Evolutionary conservation across 2,329 filamentous ascomycete genomes (phyloP).

Genomic region (Capronia americana): DNA sequence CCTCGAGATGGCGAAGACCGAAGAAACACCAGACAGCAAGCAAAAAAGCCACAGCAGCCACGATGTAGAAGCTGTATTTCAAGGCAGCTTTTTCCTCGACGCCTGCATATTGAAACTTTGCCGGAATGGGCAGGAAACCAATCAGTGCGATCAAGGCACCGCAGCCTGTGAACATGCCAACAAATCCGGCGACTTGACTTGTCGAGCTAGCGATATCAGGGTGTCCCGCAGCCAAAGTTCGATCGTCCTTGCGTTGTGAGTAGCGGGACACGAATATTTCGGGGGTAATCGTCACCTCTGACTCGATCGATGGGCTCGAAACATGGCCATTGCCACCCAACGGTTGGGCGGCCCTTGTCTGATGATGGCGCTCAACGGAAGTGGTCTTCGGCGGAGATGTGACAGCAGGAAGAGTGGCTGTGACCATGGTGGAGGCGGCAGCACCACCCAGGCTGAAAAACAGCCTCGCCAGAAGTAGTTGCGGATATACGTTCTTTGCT

Average conservation of each 20-base stretch:
- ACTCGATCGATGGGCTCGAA: conserved; percentile 60
- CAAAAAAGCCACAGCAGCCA: conserved; percentile 72
- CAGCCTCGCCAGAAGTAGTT: conserved; percentile 81
- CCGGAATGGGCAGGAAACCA: conserved; percentile 85
- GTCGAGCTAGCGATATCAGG: conserved; percentile 49
- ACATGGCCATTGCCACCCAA: conserved; percentile 46
- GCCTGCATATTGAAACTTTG: conserved; percentile 75
- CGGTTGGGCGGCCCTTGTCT: conserved; percentile 12
- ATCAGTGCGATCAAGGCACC: conserved; percentile 84
- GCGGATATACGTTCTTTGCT: conserved; percentile 84
- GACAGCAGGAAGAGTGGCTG: conserved; percentile 82
- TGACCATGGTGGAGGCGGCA: conserved; percentile 98
- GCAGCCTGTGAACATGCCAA: conserved; percentile 90
- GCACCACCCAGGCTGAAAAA: conserved; percentile 90
- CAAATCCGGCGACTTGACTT: conserved; percentile 79
- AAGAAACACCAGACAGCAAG: conserved; percentile 79
- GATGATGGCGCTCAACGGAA: conserved; percentile 32
- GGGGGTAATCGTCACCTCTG: conserved; percentile 66
- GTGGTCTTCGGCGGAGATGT: conserved; percentile 30
- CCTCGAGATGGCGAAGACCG: conserved; percentile 71
- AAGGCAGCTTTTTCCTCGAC: conserved; percentile 76
- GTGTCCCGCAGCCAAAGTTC: conserved; percentile 26
- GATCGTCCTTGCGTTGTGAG: conserved; percentile 22
- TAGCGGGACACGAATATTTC: conserved; percentile 48
- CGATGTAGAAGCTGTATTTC: conserved; percentile 84